Base-by-base conservation (phyloP, 345 rosid genomes). In the Mallotus nudiflorus region DNA sequence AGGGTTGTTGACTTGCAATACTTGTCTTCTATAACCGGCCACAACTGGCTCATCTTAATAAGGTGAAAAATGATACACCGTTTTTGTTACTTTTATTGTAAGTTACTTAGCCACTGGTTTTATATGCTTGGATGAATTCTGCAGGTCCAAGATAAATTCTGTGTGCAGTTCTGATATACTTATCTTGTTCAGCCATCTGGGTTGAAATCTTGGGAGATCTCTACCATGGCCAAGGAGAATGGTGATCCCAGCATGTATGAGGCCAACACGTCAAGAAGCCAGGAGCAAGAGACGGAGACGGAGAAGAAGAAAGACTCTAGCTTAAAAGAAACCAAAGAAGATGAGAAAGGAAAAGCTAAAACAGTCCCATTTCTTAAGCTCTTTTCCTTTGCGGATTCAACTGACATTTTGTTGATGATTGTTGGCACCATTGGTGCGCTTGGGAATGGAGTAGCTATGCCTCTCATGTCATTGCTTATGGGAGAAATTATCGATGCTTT, bases 331-430 rank as follows among this genome's bases (percentile, higher is more conserved):
- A 33, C 5, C 8, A 27, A 19, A 28, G 55, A 51, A 40, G 63
- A 37, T 20, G 63, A 45, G 27, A n/a, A 65, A 12, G 75, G 44
- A 31, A 72, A 65, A 6, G 37, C 35, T 46, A 65, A 72, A 31
- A 52, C 72, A 10, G 71, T 83, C 7, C 81, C 87, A 4, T 73
- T 67, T 68, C 58, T 60, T 59, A 84, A 73, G 80, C 76, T 84
- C 18, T 84, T 80, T 72, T 73, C 79, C 11, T 84, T 79, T 39
- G 82, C 85, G 2, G 80, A 84, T 54, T 73, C 75, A 9, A 63
- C 54, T 2, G 81, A 82, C 65, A 14, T 60, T 25, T 14, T 70
- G 52, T 54, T 84, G 45, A 84, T 82, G 83, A 15, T 69, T 54
- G 1, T 75, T 0, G 88, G 82, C 25, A 57, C 84, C 20, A 49